phyloP scores from a whole-genome alignment of 2,329 filamentous ascomycete species.

The Fusarium tuaranense region DNA sequence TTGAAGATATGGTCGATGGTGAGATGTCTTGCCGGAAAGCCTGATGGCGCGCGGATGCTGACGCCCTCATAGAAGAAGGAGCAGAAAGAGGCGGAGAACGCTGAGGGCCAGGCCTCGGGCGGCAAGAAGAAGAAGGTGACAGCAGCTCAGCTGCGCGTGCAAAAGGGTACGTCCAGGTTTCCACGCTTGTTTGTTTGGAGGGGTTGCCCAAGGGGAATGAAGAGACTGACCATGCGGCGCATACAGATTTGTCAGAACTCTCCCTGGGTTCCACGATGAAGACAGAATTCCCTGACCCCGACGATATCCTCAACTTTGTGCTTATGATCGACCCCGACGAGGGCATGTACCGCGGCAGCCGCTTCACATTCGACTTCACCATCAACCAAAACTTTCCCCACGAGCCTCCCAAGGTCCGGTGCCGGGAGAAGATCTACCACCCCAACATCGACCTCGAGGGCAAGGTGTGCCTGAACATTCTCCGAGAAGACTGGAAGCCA shows the following conservation, averaged over 20 bases:
- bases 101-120: conserved; percentile 74
- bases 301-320: conserved; percentile 87
- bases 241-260: conserved; percentile 81
- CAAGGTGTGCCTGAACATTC: conserved; percentile 97
- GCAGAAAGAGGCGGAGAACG: conserved; percentile 93
- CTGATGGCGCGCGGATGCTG: conserved; percentile 20
- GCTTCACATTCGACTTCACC: conserved; percentile 89
- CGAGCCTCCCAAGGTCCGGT: conserved; percentile 97
- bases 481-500: conserved; percentile 99
- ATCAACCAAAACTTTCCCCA: conserved; percentile 97
- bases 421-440: conserved; percentile 98
- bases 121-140: conserved; percentile 99
- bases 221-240: conserved; percentile 15
- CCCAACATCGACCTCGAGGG: conserved; percentile 98
- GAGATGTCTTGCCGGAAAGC: conserved; percentile 36
- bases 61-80: conserved; percentile 81
- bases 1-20: conserved; percentile 99
- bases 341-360: conserved; percentile 87
- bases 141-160: conserved; percentile 92
- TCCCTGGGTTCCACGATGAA: conserved; percentile 84
- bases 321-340: conserved; percentile 88
- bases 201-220: background rate
- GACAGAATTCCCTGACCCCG: conserved; percentile 82
- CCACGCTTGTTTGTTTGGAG: background rate
- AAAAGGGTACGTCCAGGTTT: conserved; percentile 78